Conservation (phyloP, 2,329 filamentous ascomycete genomes). For the Chaetomiaceae sp. region DNA sequence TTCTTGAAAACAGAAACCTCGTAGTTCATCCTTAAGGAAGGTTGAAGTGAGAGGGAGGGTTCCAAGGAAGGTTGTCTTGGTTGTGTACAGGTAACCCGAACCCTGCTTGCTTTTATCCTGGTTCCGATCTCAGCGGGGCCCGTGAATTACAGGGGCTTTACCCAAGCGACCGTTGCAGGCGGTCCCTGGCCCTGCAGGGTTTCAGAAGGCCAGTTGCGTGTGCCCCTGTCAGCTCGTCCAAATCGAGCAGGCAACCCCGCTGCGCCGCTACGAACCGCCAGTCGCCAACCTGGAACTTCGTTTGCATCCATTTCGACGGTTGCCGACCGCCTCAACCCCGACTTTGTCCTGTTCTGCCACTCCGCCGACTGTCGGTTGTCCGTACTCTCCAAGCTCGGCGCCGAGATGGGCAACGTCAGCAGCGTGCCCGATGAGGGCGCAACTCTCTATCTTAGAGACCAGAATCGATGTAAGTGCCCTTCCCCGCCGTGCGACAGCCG, state of each 20-base stretch:
- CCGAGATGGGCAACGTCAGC: slow-evolving; percentile 84
- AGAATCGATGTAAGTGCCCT: slow-evolving; percentile 69
- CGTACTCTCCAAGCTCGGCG: slow-evolving; percentile 24
- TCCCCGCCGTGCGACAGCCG: slow-evolving; percentile 10
- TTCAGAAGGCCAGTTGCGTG: slow-evolving; percentile 10
- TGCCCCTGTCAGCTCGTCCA: slow-evolving; percentile 6
- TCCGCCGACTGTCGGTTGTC: slow-evolving; percentile 12
- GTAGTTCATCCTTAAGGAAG: too few relatives aligned
- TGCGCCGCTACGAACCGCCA: slow-evolving; percentile 17
- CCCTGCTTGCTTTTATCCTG: too few relatives aligned
- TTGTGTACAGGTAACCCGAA: not conserved
- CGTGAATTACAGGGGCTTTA: slow-evolving; percentile 9
- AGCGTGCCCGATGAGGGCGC: slow-evolving; percentile 83
- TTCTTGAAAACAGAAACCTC: too few relatives aligned
- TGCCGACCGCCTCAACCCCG: slow-evolving; percentile 8
- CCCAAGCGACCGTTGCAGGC: slow-evolving; percentile 7
- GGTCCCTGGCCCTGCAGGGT: slow-evolving; percentile 3
- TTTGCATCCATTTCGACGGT: slow-evolving; percentile 15
- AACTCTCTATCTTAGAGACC: slow-evolving; percentile 80
- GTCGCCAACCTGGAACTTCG: slow-evolving; percentile 15
- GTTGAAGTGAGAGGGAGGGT: too few relatives aligned
- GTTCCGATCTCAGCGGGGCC: too few relatives aligned
- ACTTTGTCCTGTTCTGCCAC: slow-evolving; percentile 17
- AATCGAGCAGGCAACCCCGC: slow-evolving; percentile 19
- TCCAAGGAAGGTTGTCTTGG: not conserved